These are phyloP conservation scores for Fabrea salina DNA, from an alignment of 169 alveolate genomes.

Conservation along the genomic window DNA sequence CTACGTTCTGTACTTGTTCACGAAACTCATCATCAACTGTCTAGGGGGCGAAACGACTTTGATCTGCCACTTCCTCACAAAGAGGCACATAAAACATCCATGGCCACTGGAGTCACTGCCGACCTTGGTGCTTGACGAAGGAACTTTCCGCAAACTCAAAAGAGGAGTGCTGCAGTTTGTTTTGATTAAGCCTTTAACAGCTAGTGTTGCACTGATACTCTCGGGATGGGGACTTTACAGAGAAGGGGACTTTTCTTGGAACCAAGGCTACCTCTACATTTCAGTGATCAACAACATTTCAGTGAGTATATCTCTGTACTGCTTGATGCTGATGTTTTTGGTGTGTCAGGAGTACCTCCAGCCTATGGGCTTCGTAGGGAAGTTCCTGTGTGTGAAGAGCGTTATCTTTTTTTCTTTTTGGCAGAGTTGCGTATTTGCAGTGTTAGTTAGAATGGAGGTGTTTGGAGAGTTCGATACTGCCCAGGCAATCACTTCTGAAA, in stretches of 20 bases:
- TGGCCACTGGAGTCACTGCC: slow-evolving; percentile 50
- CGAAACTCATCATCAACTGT: slow-evolving; percentile 45
- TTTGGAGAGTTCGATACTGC: slow-evolving; percentile 25
- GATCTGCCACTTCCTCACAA: slow-evolving; percentile 38
- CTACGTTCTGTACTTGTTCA: slow-evolving; percentile 55
- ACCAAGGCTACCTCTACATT: slow-evolving; percentile 50
- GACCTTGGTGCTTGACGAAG: slow-evolving; percentile 39
- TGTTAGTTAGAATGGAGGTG: slow-evolving; percentile 13
- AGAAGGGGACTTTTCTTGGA: slow-evolving; percentile 52
- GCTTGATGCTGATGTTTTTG: slow-evolving; percentile 50
- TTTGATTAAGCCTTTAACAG: slow-evolving; percentile 56
- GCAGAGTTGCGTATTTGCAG: slow-evolving; percentile 48
- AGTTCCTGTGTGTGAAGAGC: slow-evolving; percentile 57
- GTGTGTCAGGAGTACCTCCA: slow-evolving; percentile 44
- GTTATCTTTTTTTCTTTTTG: slow-evolving; percentile 61
- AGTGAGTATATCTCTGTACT: slow-evolving; percentile 47
- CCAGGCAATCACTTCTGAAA: background rate
- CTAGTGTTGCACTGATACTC: slow-evolving; percentile 48
- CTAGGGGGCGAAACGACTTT: slow-evolving; percentile 51
- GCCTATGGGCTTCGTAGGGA: slow-evolving; percentile 46
- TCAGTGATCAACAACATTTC: slow-evolving; percentile 56
- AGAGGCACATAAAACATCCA: slow-evolving; percentile 43
- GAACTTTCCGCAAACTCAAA: slow-evolving; percentile 43
- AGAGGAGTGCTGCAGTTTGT: slow-evolving; percentile 65
- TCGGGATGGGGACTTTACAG: slow-evolving; percentile 39